These are phyloP conservation scores for Cymodocea nodosa DNA, from an alignment of 116 monocot species.

Conservation along the genomic window DNA sequence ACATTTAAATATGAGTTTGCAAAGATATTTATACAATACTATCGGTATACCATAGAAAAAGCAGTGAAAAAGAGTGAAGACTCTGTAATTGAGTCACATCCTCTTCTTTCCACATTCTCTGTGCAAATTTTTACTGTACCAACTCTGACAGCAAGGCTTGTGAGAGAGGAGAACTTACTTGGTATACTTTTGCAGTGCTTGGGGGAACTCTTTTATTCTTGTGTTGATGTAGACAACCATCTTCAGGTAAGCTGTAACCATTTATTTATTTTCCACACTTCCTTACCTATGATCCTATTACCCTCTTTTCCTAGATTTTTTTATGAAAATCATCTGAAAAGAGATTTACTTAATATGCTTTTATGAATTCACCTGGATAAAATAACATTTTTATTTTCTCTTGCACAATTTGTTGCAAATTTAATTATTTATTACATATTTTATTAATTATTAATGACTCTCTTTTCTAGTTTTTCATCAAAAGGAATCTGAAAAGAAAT, in stretches of 20 bases:
- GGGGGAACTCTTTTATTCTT: conserved; percentile 42
- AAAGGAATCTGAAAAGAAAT: no score
- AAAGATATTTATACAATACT: conserved; percentile 49
- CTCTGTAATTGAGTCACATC: conserved; percentile 27
- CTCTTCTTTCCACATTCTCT: conserved; percentile 50
- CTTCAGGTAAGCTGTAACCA: conserved; percentile 38
- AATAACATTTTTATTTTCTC: no score
- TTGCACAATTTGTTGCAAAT: no score
- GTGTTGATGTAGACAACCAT: conserved; percentile 43
- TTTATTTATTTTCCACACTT: neutral
- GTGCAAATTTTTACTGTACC: conserved; percentile 98
- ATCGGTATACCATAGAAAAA: conserved; percentile 39
- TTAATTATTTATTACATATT: no score
- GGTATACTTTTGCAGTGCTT: conserved; percentile 57
- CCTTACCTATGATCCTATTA: neutral
- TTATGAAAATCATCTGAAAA: no score
- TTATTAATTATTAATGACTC: no score
- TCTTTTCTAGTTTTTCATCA: no score
- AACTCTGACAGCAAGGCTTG: conserved; percentile 53
- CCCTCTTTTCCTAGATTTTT: no score
- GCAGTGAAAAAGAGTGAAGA: conserved; percentile 25
- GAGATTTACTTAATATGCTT: no score
- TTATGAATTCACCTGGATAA: no score
- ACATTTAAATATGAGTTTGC: conserved; percentile 84
- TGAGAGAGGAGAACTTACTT: conserved; percentile 54